Evolutionary conservation across 2,329 filamentous ascomycete species (phyloP).

Genomic region (Claviceps pazoutovae): DNA sequence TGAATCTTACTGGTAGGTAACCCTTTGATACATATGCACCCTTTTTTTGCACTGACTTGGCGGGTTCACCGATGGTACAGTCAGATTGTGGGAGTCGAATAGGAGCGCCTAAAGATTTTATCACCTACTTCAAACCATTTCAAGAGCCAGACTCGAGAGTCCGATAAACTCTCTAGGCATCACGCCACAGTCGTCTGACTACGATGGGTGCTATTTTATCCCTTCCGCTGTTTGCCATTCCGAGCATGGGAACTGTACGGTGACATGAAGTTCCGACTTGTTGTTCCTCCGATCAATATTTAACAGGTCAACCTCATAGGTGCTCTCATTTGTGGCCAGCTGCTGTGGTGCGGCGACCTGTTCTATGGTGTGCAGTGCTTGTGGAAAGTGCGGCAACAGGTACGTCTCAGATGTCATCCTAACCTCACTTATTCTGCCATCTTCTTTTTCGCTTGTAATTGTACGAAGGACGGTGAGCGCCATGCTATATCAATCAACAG

Average conservation of each 20-base stretch:
- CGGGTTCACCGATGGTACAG: too few species aligned
- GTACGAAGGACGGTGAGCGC: background rate
- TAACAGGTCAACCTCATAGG: constrained; percentile 27
- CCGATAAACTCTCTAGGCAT: background rate
- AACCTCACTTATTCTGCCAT: background rate
- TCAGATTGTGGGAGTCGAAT: too few species aligned
- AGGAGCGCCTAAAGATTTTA: too few species aligned
- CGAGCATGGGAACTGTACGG: constrained; percentile 73
- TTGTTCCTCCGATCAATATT: background rate
- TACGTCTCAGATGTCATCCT: constrained; percentile 20
- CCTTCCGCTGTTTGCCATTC: constrained; percentile 75
- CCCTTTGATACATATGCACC: too few species aligned
- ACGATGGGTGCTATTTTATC: constrained; percentile 85
- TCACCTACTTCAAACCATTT: too few species aligned
- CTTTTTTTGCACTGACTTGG: too few species aligned
- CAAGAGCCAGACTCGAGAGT: background rate
- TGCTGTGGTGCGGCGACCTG: constrained; percentile 96
- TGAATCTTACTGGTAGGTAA: too few species aligned
- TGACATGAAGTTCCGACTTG: constrained; percentile 1
- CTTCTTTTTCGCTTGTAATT: background rate
- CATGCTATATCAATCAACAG: too few species aligned
- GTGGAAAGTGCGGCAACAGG: constrained; percentile 95
- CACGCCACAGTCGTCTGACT: background rate
- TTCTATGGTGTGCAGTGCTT: constrained; percentile 88
- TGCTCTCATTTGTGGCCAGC: constrained; percentile 67